Percentiles rank a stretch among this genome's conserved stretches.
Evolutionary conservation across 371 early-diverging fungal species (phyloP).

Genomic region (Syncephalastrum contaminatum): DNA sequence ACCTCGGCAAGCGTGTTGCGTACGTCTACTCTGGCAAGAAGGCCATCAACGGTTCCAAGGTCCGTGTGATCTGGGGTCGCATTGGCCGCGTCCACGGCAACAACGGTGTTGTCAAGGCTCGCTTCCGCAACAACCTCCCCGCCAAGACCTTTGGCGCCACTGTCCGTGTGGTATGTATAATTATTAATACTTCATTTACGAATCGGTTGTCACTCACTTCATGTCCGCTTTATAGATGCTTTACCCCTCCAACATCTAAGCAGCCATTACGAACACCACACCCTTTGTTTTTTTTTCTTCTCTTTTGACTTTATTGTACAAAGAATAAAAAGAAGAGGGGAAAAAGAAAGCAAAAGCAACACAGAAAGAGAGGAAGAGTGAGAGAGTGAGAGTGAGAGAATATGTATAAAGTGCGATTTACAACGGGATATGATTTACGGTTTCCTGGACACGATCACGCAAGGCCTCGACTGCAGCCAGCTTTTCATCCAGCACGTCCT

Average conservation of each 20-base stretch:
- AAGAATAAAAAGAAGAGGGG: constrained; percentile 5
- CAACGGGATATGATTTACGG: constrained; percentile 33
- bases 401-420: constrained; percentile 11
- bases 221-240: constrained; percentile 68
- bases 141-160: constrained; percentile 90
- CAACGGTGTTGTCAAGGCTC: constrained; percentile 95
- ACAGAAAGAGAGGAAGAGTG: constrained; percentile 5
- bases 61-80: constrained; percentile 97
- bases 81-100: constrained; percentile 95
- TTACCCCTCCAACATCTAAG: constrained; percentile 91
- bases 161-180: constrained; percentile 82
- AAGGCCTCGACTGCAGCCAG: constrained; percentile 48
- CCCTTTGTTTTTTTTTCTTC: constrained; percentile 5
- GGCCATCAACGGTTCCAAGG: constrained; percentile 86
- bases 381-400: not conserved
- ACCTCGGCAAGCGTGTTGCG: constrained; percentile 88
- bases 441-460: constrained; percentile 47
- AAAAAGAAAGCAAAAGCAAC: constrained; percentile 6
- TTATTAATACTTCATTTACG: not conserved
- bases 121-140: constrained; percentile 96
- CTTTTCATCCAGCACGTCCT: constrained; percentile 59
- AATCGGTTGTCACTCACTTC: not conserved
- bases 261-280: not conserved
- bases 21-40: constrained; percentile 88
- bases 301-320: constrained; percentile 5